Evolutionary conservation across 805 yeast species (phyloP), one percentile per base, ranked within the genome.

Genomic region (Sungouiella thailandica): DNA sequence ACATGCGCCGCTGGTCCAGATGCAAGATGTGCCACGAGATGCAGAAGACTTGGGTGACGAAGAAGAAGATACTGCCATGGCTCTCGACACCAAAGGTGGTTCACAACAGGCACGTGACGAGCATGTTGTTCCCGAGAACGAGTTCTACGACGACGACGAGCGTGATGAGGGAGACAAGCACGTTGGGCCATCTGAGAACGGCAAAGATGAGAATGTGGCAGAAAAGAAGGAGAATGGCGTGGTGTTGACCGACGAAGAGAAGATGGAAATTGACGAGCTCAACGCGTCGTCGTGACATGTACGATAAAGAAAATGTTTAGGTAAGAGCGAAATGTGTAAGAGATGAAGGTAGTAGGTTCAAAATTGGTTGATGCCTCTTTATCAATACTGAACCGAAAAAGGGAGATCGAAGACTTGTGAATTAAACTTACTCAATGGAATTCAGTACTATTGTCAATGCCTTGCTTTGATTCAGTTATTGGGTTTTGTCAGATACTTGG

Each of bases 1-100:
- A 59, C 87, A 82, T 60, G 95, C 97, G 0, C 98, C 98, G n/a
- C 83, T 95, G 34, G 97, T 90, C 22, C 97, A 90, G 61, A 76
- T 87, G 79, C 82, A 85, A 46, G 74, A 82, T 32, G 93, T 86
- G 17, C 97, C 97, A 6, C 72, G 78, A 25, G 97, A 90, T 59
- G 70, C 77, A n/a, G 95, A 85, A 49, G 95, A 88, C 47, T 68
- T 72, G 38, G 94, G 87, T 15, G 95, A 85, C 49, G 93, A 76
- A 35, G 90, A 84, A 17, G 96, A 88, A 58, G 97, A 90, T 56
- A 62, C 81, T 0, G 72, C 68, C 28, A 80, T 72, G 39, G 88
- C 95, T 8, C 79, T 76, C 44, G 97, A 90, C 46, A 85, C 93
- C 13, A 76, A 84, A 55, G 97, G 97, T 25, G 97, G 97, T 2